A percentile compares a stretch with the other conserved stretches of the same genome.
phyloP scores from a whole-genome alignment of 2,329 filamentous ascomycete genomes.

The Aspergillus fischeri region DNA sequence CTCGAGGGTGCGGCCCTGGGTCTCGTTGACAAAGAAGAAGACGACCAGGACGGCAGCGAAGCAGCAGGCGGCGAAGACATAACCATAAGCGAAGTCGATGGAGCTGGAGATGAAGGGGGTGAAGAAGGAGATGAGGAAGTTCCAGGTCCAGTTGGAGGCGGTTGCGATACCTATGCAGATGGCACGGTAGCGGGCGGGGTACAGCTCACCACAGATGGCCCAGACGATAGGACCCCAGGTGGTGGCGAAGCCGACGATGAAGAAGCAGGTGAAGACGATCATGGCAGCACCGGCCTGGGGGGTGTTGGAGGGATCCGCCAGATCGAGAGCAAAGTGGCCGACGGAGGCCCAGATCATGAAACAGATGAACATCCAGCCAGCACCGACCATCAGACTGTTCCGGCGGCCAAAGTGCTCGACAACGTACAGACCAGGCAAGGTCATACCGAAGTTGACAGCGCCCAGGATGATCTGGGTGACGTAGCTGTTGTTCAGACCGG shows the following conservation, averaged over 20 bases:
- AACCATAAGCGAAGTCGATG: conserved; percentile 70
- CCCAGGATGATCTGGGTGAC: conserved; percentile 61
- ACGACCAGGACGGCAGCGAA: conserved; percentile 58
- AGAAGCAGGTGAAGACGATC: conserved; percentile 68
- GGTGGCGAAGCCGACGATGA: conserved; percentile 64
- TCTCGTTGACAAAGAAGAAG: conserved; percentile 73
- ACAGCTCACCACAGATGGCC: conserved; percentile 43
- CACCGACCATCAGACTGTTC: conserved; percentile 62
- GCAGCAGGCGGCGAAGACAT: conserved; percentile 71
- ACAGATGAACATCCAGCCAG: conserved; percentile 64
- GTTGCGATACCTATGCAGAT: conserved; percentile 73
- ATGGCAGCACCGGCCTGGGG: conserved; percentile 58
- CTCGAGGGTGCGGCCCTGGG: conserved; percentile 64
- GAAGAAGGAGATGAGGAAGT: conserved; percentile 70
- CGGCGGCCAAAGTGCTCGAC: conserved; percentile 66
- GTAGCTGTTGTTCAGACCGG: conserved; percentile 61
- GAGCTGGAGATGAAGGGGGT: conserved; percentile 69
- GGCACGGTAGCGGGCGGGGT: conserved; percentile 51
- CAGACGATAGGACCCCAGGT: conserved; percentile 62
- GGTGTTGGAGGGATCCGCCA: conserved; percentile 37
- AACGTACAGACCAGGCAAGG: conserved; percentile 63
- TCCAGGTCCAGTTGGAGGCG: conserved; percentile 70
- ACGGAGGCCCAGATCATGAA: conserved; percentile 61
- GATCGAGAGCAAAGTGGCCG: conserved; percentile 43
- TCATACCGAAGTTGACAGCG: conserved; percentile 63